A percentile compares a stretch with the other conserved stretches of the same genome.
These are phyloP conservation scores for Jatropha multifida DNA, from an alignment of 441 rosid species.

Conservation along the genomic window DNA sequence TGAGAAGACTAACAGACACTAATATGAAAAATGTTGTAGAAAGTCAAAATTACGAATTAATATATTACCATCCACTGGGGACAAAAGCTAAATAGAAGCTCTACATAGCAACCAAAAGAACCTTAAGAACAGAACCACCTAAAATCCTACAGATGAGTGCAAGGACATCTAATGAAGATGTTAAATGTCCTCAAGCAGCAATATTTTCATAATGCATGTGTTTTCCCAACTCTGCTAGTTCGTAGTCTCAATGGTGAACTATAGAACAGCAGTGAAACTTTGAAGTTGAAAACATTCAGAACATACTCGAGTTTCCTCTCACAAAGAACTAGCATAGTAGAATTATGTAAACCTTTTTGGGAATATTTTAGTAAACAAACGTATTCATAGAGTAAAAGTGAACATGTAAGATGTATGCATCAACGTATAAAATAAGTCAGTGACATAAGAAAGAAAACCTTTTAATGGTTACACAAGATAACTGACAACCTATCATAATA, in stretches of 20 bases:
- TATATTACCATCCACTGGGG: slow-evolving; percentile 1
- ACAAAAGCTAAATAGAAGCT: slow-evolving; percentile 16
- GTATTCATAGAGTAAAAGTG: not conserved
- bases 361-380: not conserved
- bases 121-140: slow-evolving; percentile 1
- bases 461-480: not conserved
- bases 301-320: not conserved
- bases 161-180: slow-evolving; percentile 1
- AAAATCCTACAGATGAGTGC: slow-evolving; percentile 6
- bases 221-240: not conserved
- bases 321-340: not conserved
- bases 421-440: not conserved
- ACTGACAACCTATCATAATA: not conserved
- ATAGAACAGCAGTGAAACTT: not conserved
- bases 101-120: slow-evolving; percentile 14
- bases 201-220: not conserved
- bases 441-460: not conserved
- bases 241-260: not conserved
- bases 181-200: not conserved
- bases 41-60: not conserved
- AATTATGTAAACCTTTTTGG: not conserved
- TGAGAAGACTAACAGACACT: not conserved
- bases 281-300: not conserved
- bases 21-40: not conserved
- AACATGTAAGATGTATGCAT: not conserved